Conservation (phyloP, 495 filamentous ascomycete genomes). For the Penicillium canescens region DNA sequence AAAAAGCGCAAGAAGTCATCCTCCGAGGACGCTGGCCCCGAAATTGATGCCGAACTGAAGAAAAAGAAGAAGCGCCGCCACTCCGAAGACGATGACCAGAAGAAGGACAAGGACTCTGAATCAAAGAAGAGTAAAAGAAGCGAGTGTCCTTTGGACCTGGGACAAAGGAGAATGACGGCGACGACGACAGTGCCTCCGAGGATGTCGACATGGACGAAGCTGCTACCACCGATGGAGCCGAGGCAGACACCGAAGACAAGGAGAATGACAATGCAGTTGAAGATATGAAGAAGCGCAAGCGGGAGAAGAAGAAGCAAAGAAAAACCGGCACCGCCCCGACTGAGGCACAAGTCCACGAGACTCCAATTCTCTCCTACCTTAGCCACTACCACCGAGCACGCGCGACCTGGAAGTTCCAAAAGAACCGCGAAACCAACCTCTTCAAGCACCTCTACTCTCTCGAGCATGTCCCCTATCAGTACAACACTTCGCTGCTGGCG, state of each 20-base stretch:
- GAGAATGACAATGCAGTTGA: constrained; percentile 19
- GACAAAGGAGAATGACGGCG: constrained; percentile 61
- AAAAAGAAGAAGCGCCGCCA: constrained; percentile 26
- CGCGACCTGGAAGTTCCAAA: constrained; percentile 87
- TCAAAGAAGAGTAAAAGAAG: constrained; percentile 49
- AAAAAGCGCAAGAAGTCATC: constrained; percentile 16
- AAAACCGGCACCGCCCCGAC: constrained; percentile 18
- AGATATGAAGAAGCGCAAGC: constrained; percentile 31
- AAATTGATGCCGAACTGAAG: constrained; percentile 14
- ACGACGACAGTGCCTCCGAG: constrained; percentile 33
- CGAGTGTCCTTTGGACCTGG: constrained; percentile 77
- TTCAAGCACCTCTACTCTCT: constrained; percentile 78
- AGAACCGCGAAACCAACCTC: constrained; percentile 77
- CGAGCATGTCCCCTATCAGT: constrained; percentile 61
- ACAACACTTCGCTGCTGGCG: constrained; percentile 61
- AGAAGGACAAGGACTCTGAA: constrained; percentile 17
- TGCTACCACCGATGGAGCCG: constrained; percentile 25
- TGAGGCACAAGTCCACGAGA: constrained; percentile 32
- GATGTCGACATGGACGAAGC: constrained; percentile 13
- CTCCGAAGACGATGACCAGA: constrained; percentile 14
- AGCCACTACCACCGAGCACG: constrained; percentile 65
- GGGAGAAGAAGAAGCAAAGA: constrained; percentile 38
- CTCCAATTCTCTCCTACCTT: constrained; percentile 72
- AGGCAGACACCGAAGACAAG: constrained; percentile 16
- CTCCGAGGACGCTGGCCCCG: constrained; percentile 17